These are phyloP conservation scores for Fusarium ramigenum DNA, from an alignment of 2,329 filamentous ascomycete species.

Conservation along the genomic window DNA sequence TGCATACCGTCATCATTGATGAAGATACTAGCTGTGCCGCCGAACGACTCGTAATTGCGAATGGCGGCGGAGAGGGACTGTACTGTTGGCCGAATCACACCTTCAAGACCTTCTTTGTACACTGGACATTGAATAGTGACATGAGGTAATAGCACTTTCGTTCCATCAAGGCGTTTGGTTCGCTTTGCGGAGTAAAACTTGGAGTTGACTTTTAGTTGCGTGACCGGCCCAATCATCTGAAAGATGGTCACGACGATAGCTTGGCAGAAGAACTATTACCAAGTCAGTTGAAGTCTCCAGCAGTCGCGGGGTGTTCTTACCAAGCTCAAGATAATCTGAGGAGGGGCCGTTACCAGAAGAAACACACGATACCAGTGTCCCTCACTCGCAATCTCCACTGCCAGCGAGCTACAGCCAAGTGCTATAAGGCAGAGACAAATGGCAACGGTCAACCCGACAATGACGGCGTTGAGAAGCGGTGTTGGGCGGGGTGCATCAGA, in stretches of 20 bases:
- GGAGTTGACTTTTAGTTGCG: conserved; percentile 10
- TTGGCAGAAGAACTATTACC: background rate
- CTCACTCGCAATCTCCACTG: background rate
- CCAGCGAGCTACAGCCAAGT: background rate
- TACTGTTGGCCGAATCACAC: conserved; percentile 63
- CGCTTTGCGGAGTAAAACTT: conserved; percentile 17
- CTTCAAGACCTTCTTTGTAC: conserved; percentile 49
- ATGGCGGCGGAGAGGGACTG: conserved; percentile 66
- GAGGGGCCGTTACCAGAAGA: background rate
- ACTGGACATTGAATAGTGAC: conserved; percentile 57
- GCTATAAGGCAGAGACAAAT: background rate
- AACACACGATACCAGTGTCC: background rate
- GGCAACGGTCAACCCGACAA: background rate
- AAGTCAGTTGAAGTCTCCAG: background rate
- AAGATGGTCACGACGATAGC: background rate
- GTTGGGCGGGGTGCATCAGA: background rate
- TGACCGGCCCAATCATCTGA: background rate
- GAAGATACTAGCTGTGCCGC: conserved; percentile 72
- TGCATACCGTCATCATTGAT: conserved; percentile 76
- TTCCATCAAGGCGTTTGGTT: background rate
- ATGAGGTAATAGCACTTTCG: conserved; percentile 43
- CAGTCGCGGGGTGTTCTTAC: background rate
- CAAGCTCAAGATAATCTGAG: background rate
- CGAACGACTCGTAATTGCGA: conserved; percentile 66
- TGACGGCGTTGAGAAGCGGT: background rate